Evolutionary conservation across 2,329 filamentous ascomycete genomes (phyloP), one percentile per base, ranked within the genome.

Genomic region (Colletotrichum horii): DNA sequence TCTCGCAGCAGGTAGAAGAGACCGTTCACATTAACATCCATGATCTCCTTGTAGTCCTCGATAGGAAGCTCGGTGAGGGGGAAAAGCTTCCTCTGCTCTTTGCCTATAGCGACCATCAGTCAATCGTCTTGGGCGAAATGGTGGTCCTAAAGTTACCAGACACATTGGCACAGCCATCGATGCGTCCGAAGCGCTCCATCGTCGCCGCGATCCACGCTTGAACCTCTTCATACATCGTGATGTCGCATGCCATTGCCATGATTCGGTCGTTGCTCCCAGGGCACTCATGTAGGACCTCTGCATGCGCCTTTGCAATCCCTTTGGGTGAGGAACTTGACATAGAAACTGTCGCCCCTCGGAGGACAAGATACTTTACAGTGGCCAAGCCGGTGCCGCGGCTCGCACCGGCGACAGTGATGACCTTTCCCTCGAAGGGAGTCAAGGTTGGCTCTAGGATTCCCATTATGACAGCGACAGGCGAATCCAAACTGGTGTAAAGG

Each of bases 81-180:
- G n/a, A 79, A 76, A 6, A 81, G 79, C 55, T 79, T 79, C 32
- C 81, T 78, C 79, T 81, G 81, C 67, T 77, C 81, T 30, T 60
- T 66, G 8, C 76, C 12, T 71, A 15, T 28, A 15, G 14, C 69
- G 2, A 8, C 16, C 14, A 22, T 34, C 4, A 74, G 19, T 32
- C 26, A 26, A 5, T 24, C 22, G 1, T 6, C 9, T 52, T 1
- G 74, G 38, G 6, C 70, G 15, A 66, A 12, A 32, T 8, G 19
- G 38, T 6, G 11, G 4, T 26, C 12, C 4, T 4, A n/a, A 12
- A 22, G 22, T 36, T 55, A 65, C 68, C 70, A 52, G 70, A 65
- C 8, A 72, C 70, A 19, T 72, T 72, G 48, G 70, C 70, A 24
- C 70, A 67, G 6, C 62, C 62, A n/a, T 72, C 62, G n/a, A 72